phyloP scores from a whole-genome alignment of 108 stramenopile species.

The Aurantiochytrium sp. region DNA sequence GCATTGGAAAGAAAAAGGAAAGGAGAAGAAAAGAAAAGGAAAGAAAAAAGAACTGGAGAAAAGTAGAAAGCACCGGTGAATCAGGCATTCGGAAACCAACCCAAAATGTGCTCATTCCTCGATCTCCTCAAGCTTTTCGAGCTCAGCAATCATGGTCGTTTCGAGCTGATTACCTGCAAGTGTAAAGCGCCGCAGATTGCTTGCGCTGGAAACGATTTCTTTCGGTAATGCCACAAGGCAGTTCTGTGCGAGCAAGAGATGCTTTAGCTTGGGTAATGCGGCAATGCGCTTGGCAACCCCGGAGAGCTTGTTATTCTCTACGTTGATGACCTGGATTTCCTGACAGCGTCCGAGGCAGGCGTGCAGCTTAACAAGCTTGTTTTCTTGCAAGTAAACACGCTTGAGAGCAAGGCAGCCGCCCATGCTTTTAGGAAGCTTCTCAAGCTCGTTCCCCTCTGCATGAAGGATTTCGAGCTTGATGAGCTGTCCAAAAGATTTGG shows the following conservation, averaged over 20 bases:
- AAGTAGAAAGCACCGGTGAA: too few relatives aligned
- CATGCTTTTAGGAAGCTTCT: background rate
- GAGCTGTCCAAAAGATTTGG: background rate
- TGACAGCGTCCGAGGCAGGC: background rate
- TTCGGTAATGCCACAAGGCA: background rate
- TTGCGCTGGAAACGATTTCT: background rate
- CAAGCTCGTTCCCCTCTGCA: background rate
- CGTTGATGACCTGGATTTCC: background rate
- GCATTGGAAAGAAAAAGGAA: too few relatives aligned
- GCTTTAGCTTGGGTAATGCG: background rate
- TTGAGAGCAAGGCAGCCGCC: background rate
- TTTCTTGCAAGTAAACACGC: conserved; percentile 10
- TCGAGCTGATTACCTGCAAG: conserved; percentile 1
- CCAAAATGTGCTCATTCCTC: background rate
- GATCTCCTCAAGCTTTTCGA: background rate
- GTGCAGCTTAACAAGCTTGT: background rate
- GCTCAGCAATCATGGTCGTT: background rate
- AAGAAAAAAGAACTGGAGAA: too few relatives aligned
- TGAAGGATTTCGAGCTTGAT: background rate
- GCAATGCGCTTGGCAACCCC: conserved; percentile 5
- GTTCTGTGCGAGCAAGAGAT: background rate
- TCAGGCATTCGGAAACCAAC: too few relatives aligned
- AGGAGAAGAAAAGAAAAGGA: too few relatives aligned
- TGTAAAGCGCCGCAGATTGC: background rate
- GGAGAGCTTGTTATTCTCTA: background rate